Evolutionary conservation across 768 basidiomycete genomes (phyloP), one percentile per base, ranked within the genome.

Genomic region (Macrolepiota albuminosa): DNA sequence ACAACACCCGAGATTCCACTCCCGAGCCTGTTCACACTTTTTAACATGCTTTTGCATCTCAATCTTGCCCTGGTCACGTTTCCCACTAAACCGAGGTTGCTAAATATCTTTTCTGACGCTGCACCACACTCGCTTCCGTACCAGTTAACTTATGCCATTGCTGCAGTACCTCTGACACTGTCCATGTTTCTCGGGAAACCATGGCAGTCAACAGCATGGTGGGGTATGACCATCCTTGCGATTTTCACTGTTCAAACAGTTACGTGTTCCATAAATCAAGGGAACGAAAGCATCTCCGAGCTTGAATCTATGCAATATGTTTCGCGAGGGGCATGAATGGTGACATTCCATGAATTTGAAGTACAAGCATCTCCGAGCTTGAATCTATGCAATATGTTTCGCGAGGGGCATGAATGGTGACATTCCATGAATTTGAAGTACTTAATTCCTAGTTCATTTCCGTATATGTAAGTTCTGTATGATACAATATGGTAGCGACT

Each of bases 141-240:
- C 60, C 59, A 68, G 66, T 49, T 73, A 8, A 51, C 58, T 29
- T 71, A 80, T 56, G 63, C 64, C 2, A 67, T 79, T 60, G 78
- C 83, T 4, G 74, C 78, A 26, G 75, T 85, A 7, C 74, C 80
- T 1, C 84, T 84, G 2, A 69, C 78, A 0, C 62, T 85, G 36
- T 81, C 79, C 10, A 50, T 85, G 39, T 78, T 84, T 54, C 70
- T 79, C 7, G 72, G 71, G 6, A 76, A 76, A 51, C 69, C 79
- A 11, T 86, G 84, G 83, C 82, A 83, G 63, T 80, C 77, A 3
- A 76, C 76, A 7, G 65, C 68, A 21, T 86, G 84, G 84, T 85
- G 83, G 81, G 75, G 74, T 50, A 62, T 78, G 24, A 78, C 83
- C 0, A 68, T 71, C 0, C 56, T 73, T 24, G 58, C 84, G 18